These are phyloP conservation scores for Aspergillus clavatus DNA, from an alignment of 2,329 filamentous ascomycete genomes.

Conservation along the genomic window DNA sequence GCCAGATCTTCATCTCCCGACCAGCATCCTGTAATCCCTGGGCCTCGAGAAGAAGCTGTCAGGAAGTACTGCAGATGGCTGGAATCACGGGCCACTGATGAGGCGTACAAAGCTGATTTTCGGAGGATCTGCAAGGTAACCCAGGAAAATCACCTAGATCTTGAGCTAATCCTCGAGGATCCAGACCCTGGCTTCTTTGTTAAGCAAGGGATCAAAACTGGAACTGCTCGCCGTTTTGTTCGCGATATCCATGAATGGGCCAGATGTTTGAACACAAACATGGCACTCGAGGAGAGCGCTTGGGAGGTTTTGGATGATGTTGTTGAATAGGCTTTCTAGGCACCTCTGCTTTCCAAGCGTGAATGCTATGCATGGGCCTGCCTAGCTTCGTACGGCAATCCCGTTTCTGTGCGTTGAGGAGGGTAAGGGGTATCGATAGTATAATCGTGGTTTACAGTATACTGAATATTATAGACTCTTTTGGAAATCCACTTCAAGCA, in stretches of 20 bases:
- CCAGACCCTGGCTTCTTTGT: constrained; percentile 29
- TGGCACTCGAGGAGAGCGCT: no score
- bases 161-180: constrained; percentile 27
- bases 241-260: constrained; percentile 22
- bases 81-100: constrained; percentile 18
- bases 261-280: no score
- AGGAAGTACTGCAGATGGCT: constrained; percentile 25
- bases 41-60: constrained; percentile 19
- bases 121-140: constrained; percentile 22
- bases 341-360: no score
- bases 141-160: constrained; percentile 18
- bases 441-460: no score
- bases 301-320: no score
- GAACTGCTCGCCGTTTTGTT: constrained; percentile 27
- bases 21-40: constrained; percentile 16
- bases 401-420: no score
- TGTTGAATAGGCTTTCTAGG: no score
- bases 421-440: no score
- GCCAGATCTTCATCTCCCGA: constrained; percentile 4
- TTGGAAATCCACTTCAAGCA: no score
- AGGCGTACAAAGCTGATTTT: constrained; percentile 19
- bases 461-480: no score
- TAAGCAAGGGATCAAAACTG: constrained; percentile 24
- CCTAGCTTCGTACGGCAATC: no score
- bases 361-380: no score